Base-by-base conservation (phyloP, 2,329 filamentous ascomycete species). In the Nigrograna mackinnonii region DNA sequence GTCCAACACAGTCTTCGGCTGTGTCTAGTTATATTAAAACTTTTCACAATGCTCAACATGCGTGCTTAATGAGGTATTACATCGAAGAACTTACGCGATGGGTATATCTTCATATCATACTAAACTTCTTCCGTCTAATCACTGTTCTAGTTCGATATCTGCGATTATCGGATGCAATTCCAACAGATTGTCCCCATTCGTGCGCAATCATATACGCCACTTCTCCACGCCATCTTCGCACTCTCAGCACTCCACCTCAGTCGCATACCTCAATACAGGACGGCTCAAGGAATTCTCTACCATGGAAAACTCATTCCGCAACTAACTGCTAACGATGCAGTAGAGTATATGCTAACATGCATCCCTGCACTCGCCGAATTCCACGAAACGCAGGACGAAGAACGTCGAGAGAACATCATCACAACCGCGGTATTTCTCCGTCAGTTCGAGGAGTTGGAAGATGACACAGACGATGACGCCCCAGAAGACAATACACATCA, bases 281-380 rank as follows among this genome's bases (percentile, higher is more conserved):
- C 22, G 19, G 14, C 22, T 19, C n/a, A 17, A 30, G 37, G 37
- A 3, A 39, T 39, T 18, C n/a, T 7, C 13, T 39, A 39, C 17
- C 37, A 31, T n/a, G 14, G 22, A 14, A 12, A 31, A 16, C n/a
- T 31, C 13, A 13, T 39, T 4, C 6, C 22, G 14, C 17, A 22
- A 5, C 24, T 39, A 6, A 24, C 21, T 13, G 6, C 22, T 18
- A 17, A 22, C 7, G 28, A 18, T 31, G 37, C 37, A 18, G 37
- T 39, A 5, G 37, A 39, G 24, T 39, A 39, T 19, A 39, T 39
- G 37, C 17, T 39, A n/a, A 30, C 28, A 31, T 39, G 37, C 17
- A 28, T 39, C 17, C 37, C 37, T 7, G 21, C 13, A 16, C 24
- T 39, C 4, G 20, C 17, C 22, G 22, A 28, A 30, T 39, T 39